Conservation (phyloP, 306 rosid species). For the Abrus pulchellus region DNA sequence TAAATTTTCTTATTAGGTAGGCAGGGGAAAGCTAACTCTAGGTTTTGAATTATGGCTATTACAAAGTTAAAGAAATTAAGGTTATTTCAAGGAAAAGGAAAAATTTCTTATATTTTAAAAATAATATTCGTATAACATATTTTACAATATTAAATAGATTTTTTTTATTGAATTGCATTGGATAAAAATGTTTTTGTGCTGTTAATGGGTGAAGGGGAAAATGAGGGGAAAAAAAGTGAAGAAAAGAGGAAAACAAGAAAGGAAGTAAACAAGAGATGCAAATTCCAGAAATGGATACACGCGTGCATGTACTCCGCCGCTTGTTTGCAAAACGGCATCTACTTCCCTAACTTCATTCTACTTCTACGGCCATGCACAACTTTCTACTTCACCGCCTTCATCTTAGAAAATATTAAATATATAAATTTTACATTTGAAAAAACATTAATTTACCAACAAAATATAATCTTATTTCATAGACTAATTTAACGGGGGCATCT, state of each 20-base stretch:
- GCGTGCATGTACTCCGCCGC: slow-evolving; percentile 52
- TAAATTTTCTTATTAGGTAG: background rate
- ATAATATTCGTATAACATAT: too few relatives aligned
- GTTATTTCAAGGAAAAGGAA: background rate
- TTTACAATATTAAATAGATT: too few relatives aligned
- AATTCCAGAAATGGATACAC: slow-evolving; percentile 43
- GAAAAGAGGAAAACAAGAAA: too few relatives aligned
- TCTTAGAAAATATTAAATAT: background rate
- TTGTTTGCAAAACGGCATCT: slow-evolving; percentile 49
- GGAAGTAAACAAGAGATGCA: too few relatives aligned
- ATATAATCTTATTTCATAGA: too few relatives aligned
- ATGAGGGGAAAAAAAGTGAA: too few relatives aligned
- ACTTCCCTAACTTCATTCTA: slow-evolving; percentile 48
- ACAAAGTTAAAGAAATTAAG: too few relatives aligned
- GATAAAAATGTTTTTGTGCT: too few relatives aligned
- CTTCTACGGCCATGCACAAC: background rate
- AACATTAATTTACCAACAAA: too few relatives aligned
- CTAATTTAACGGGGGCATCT: too few relatives aligned
- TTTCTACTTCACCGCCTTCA: background rate
- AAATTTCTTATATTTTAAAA: background rate
- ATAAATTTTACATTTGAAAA: too few relatives aligned
- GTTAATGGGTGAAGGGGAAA: background rate
- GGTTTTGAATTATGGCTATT: slow-evolving; percentile 22
- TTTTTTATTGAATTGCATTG: too few relatives aligned
- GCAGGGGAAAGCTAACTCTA: slow-evolving; percentile 26